These are phyloP conservation scores for Bryoerythrophyllum caledonicum DNA, from an alignment of 225 moss, liverwort and hornwort species.

Conservation along the genomic window DNA sequence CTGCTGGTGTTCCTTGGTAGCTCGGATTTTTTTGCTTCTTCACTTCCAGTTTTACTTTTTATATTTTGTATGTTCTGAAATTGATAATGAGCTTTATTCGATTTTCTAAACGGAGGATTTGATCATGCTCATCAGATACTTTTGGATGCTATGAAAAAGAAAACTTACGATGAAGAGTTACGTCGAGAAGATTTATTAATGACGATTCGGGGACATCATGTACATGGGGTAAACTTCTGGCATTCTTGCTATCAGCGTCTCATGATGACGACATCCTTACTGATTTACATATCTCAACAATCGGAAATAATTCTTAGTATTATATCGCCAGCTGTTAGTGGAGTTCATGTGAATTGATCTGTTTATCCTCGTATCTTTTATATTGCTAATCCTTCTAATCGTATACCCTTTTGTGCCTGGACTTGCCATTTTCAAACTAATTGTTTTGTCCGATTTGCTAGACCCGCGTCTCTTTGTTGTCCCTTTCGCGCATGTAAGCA, in stretches of 20 bases:
- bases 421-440: not conserved
- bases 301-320: not conserved
- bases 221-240: constrained; percentile 61
- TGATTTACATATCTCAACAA: constrained; percentile 2
- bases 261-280: not conserved
- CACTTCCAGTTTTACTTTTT: not conserved
- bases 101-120: constrained; percentile 14
- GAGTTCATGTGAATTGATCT: constrained; percentile 1
- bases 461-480: not conserved
- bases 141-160: constrained; percentile 81
- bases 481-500: not conserved
- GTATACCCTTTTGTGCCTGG: not conserved
- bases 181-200: constrained; percentile 74
- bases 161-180: constrained; percentile 86
- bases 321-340: not conserved
- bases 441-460: not conserved
- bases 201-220: constrained; percentile 72
- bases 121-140: constrained; percentile 53
- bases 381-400: not conserved
- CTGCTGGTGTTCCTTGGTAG: not conserved
- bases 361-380: not conserved
- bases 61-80: not conserved
- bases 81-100: constrained; percentile 13
- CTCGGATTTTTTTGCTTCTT: not conserved
- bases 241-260: not conserved